Evolutionary conservation across 805 yeast species (phyloP), one percentile per base, ranked within the genome.

Genomic region (Candida railenensis): DNA sequence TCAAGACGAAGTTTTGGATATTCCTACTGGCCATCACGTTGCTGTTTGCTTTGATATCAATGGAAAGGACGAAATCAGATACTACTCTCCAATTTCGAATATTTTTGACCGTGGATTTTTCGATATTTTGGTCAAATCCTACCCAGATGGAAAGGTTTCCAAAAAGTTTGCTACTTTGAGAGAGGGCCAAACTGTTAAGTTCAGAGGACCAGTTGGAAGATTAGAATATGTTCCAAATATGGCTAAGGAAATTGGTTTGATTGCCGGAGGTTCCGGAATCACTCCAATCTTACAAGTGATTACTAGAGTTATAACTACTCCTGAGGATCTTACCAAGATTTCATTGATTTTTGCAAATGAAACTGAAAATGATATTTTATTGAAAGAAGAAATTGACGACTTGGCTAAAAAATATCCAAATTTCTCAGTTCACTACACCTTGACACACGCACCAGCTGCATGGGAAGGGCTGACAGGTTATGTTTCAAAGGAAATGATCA

Each of bases 201-300:
- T 87, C 58, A 80, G 82, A 62, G 96, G 96, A 1, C 90, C 94
- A 15, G 86, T 86, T 42, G 94, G 95, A 14, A 76, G 83, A 61
- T 80, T 87, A 65, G 63, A 79, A 30, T 85, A 84, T 61, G 48
- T 58, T 36, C 54, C 75, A 21, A 85, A 85, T 59, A 77, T 80
- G 70, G 84, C 82, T 36, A 77, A 77, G 50, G 79, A 82, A 49
- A 73, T 87, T 47, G 82, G 83, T 16, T 74, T 87, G 69, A 73
- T 87, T 54, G 92, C 91, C 5, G 96, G 94, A 54, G 96, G 96
- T 16, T 81, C 92, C 0, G 96, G 97, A 44, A 85, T 91, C 52
- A 89, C 97, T 7, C 97, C 97, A 34, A 83, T 89, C 67, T 76
- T 87, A 58, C 96, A 90, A 67, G 85, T 91, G 14, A 72, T 87